Base-by-base conservation (phyloP, 768 basidiomycete species). In the Lentinus tigrinus region DNA sequence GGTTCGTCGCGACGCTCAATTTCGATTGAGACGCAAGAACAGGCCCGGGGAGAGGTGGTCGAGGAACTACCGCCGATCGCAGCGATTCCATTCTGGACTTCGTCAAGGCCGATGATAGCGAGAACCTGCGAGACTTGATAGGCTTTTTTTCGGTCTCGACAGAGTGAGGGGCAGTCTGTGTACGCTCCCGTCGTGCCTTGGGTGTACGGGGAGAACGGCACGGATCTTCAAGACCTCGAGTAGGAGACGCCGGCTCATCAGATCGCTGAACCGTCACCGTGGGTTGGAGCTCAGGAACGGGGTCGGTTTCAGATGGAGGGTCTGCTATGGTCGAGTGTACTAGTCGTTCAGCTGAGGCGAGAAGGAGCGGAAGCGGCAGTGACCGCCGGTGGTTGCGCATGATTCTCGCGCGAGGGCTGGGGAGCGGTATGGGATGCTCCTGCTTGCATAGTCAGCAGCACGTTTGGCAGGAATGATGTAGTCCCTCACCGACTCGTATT, bases 371-470 rank as follows among this genome's bases (percentile, higher is more conserved):
- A 9, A 62, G 26, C 5, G 61, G 61, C 5, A 62, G 53, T 4
- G 61, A 62, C 21, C 56, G 56, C 13, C 61, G 57, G 23, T 58
- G 54, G 34, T 54, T 55, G 4, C 57, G 62, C 28, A 54, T 40
- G 21, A 54, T 40, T 28, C 49, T 55, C 5, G 54, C 54, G 5
- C 50, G 42, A 38, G 60, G 58, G 36, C 54, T 60, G 16, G 62
- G 59, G 0, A 50, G 26, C 4, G 67, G 61, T 11, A 68, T 70
- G 3, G 69, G 67, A 54, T 68, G 67, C 38, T 68, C 62, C 69
- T 70, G 47, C 21, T 27, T 16, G 3, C 2, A n/a, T 1, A 14
- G 52, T n/a, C 14, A 26, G 36, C 26, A 19, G 13, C 7, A 16
- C 36, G n/a, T 24, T 19, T 2, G 3, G 9, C 1, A 37, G 14